phyloP scores from a whole-genome alignment of 225 moss, liverwort and hornwort genomes.

The Physcomitrellopsis africana region DNA sequence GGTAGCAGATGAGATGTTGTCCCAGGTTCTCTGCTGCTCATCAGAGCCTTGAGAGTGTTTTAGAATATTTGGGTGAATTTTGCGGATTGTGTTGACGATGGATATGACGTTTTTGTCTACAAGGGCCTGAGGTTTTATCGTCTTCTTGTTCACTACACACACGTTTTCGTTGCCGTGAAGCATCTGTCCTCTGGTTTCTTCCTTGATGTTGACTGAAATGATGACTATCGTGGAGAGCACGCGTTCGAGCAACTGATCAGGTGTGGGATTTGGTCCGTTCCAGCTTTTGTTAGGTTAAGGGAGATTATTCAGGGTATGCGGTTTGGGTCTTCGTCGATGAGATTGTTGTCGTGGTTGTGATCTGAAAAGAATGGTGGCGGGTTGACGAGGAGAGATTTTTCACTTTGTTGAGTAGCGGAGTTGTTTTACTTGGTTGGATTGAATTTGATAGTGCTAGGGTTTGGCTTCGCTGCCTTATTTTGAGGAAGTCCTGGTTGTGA shows the following conservation, averaged over 20 bases:
- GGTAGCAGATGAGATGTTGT: too few relatives aligned
- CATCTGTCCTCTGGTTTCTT: slow-evolving; percentile 22
- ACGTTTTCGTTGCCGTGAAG: not conserved
- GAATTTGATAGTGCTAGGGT: slow-evolving; percentile 33
- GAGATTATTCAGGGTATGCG: not conserved
- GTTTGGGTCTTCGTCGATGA: not conserved
- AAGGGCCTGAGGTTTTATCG: too few relatives aligned
- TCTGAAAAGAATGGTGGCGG: not conserved
- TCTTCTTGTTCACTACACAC: not conserved
- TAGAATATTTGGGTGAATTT: too few relatives aligned
- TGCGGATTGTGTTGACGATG: too few relatives aligned
- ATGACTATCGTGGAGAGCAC: not conserved
- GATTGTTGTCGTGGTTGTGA: not conserved
- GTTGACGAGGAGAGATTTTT: too few relatives aligned
- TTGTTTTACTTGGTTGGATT: not conserved
- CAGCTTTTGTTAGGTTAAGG: not conserved
- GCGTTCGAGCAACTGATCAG: slow-evolving; percentile 1
- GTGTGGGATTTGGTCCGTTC: slow-evolving; percentile 4
- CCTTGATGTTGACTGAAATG: slow-evolving; percentile 1
- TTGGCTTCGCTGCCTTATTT: slow-evolving; percentile 2
- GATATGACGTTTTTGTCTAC: too few relatives aligned
- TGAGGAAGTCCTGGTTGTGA: not conserved
- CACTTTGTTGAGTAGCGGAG: too few relatives aligned
- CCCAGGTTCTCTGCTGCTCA: too few relatives aligned
- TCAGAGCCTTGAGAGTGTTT: too few relatives aligned